A percentile compares a stretch with the other conserved stretches of the same genome.
phyloP scores from a whole-genome alignment of 805 yeast genomes.

The Suhomyces sp. region DNA sequence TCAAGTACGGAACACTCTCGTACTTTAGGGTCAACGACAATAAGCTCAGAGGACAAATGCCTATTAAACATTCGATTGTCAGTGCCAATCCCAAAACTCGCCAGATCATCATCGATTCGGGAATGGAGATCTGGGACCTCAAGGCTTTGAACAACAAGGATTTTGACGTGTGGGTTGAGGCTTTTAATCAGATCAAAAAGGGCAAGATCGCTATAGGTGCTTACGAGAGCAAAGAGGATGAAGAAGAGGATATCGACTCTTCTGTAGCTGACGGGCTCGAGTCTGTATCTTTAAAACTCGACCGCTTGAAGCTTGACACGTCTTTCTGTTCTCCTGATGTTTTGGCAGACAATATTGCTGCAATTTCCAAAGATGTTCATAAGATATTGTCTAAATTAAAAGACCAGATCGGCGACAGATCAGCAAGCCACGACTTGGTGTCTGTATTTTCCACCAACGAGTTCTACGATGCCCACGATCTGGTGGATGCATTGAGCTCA shows the following conservation, averaged over 20 bases:
- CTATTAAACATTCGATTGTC: slow-evolving; percentile 75
- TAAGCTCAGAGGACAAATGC: slow-evolving; percentile 88
- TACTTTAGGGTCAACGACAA: slow-evolving; percentile 75
- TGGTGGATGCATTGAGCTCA: slow-evolving; percentile 42
- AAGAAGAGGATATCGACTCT: slow-evolving; percentile 9
- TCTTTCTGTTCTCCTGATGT: not conserved
- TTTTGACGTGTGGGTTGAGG: slow-evolving; percentile 80
- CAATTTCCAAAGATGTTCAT: slow-evolving; percentile 20
- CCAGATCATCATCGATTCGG: slow-evolving; percentile 84
- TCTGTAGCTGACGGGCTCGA: slow-evolving; percentile 16
- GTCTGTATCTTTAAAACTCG: slow-evolving; percentile 20
- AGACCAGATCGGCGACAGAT: not conserved
- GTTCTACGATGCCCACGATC: slow-evolving; percentile 64
- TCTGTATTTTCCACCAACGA: slow-evolving; percentile 33
- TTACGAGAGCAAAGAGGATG: slow-evolving; percentile 8
- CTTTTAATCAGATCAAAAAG: slow-evolving; percentile 57
- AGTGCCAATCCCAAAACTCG: slow-evolving; percentile 67
- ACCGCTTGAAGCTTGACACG: slow-evolving; percentile 14
- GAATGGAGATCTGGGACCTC: slow-evolving; percentile 90
- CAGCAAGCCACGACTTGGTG: slow-evolving; percentile 17
- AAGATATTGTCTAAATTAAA: slow-evolving; percentile 13
- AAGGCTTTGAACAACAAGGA: slow-evolving; percentile 64
- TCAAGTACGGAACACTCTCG: slow-evolving; percentile 76
- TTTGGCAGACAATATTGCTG: not conserved
- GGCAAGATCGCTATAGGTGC: not conserved